phyloP scores from a whole-genome alignment of 2,329 filamentous ascomycete genomes.

The Fusarium domesticum region DNA sequence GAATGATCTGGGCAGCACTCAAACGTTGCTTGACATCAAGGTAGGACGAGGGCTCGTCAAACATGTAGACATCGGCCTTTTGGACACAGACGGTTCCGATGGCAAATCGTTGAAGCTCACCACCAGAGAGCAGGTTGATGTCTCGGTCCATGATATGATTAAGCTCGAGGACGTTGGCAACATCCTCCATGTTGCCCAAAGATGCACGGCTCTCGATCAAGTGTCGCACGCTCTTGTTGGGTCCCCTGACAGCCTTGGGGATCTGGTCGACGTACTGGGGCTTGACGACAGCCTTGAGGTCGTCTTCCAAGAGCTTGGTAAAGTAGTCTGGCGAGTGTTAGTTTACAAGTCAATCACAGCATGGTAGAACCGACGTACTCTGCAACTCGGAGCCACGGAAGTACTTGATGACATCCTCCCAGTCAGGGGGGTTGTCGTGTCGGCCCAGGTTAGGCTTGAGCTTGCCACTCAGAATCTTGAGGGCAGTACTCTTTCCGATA shows the following conservation, averaged over 20 bases:
- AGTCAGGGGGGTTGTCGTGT: conserved; percentile 95
- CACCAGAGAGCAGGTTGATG: conserved; percentile 85
- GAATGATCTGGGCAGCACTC: conserved; percentile 86
- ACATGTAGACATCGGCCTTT: conserved; percentile 98
- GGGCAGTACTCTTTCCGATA: conserved; percentile 99
- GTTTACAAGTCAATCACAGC: background rate
- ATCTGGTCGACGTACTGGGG: conserved; percentile 99
- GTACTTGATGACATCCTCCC: conserved; percentile 98
- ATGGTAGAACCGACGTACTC: conserved; percentile 56
- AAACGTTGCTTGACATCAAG: conserved; percentile 99
- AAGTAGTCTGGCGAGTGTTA: conserved; percentile 69
- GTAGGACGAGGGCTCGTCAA: conserved; percentile 98
- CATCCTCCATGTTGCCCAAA: conserved; percentile 76
- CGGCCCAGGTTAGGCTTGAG: conserved; percentile 95
- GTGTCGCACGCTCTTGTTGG: conserved; percentile 73
- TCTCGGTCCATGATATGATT: conserved; percentile 90
- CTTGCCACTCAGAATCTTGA: conserved; percentile 98
- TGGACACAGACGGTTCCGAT: conserved; percentile 95
- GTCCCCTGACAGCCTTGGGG: conserved; percentile 81
- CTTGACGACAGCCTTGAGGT: conserved; percentile 97
- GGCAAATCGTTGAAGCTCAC: conserved; percentile 96
- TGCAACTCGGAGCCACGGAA: conserved; percentile 97
- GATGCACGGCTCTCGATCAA: conserved; percentile 75
- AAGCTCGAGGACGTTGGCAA: conserved; percentile 80
- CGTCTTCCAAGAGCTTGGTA: conserved; percentile 94